These are phyloP conservation scores for Penicillium freii DNA, from an alignment of 2,329 filamentous ascomycete genomes.

Conservation along the genomic window DNA sequence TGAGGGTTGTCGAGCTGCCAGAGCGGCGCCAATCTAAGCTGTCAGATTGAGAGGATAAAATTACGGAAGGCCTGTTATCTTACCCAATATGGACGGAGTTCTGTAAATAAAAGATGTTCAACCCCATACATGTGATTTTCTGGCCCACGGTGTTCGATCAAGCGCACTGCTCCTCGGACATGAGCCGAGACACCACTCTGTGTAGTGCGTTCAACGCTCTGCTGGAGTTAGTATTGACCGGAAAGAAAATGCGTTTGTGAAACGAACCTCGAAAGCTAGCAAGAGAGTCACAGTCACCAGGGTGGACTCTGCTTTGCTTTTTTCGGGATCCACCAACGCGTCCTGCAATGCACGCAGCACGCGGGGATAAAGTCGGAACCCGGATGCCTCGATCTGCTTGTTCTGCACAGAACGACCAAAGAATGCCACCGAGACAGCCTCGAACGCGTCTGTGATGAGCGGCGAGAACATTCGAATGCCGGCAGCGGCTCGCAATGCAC, in stretches of 20 bases:
- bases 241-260: background rate
- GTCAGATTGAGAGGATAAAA: background rate
- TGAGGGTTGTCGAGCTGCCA: conserved; percentile 33
- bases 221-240: conserved; percentile 2
- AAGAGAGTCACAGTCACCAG: conserved; percentile 40
- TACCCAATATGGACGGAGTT: conserved; percentile 43
- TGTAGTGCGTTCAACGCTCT: conserved; percentile 40
- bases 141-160: conserved; percentile 41
- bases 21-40: conserved; percentile 30
- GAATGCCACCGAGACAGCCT: conserved; percentile 40
- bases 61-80: background rate
- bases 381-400: conserved; percentile 33
- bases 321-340: conserved; percentile 36
- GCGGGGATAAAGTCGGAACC: conserved; percentile 35
- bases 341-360: conserved; percentile 39
- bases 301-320: conserved; percentile 38
- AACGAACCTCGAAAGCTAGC: conserved; percentile 38
- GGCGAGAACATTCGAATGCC: conserved; percentile 43
- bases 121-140: conserved; percentile 42
- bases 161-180: conserved; percentile 35
- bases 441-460: conserved; percentile 37
- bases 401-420: conserved; percentile 40
- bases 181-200: conserved; percentile 34
- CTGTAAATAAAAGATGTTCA: conserved; percentile 40
- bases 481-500: conserved; percentile 38